phyloP scores from a whole-genome alignment of 768 basidiomycete species.

The Tylopilus subfusipes region DNA sequence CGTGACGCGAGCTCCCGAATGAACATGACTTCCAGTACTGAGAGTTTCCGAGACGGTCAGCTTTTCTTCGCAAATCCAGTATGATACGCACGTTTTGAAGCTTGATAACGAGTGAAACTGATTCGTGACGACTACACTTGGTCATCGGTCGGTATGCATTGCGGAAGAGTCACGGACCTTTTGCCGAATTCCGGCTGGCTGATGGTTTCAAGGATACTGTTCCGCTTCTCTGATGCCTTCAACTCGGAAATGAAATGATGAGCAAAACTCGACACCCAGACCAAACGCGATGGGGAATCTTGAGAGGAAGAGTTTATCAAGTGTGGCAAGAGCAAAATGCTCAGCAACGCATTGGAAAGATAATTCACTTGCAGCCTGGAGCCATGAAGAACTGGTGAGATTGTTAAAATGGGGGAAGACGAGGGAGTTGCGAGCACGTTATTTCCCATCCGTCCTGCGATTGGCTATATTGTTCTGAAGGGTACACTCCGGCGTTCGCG shows the following conservation, averaged over 20 bases:
- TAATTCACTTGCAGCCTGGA: constrained; percentile 36
- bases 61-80: not conserved
- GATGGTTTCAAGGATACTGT: constrained; percentile 23
- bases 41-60: not conserved
- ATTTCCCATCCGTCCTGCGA: constrained; percentile 48
- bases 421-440: constrained; percentile 28
- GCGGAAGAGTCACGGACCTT: constrained; percentile 11
- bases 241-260: constrained; percentile 18
- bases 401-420: not conserved
- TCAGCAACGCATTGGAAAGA: constrained; percentile 32
- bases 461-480: constrained; percentile 11
- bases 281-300: constrained; percentile 25
- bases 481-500: constrained; percentile 29
- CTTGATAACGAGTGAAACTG: constrained; percentile 20
- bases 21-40: constrained; percentile 35
- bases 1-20: constrained; percentile 31
- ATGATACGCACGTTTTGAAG: constrained; percentile 24
- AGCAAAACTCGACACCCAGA: constrained; percentile 31
- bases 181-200: constrained; percentile 23
- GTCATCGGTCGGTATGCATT: not conserved
- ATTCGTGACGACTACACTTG: not conserved
- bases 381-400: not conserved
- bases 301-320: constrained; percentile 24
- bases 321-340: constrained; percentile 34
- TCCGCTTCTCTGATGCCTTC: constrained; percentile 2